Evolutionary conservation across 768 basidiomycete species (phyloP), one percentile per base, ranked within the genome.

Genomic region (Boletus edulis): DNA sequence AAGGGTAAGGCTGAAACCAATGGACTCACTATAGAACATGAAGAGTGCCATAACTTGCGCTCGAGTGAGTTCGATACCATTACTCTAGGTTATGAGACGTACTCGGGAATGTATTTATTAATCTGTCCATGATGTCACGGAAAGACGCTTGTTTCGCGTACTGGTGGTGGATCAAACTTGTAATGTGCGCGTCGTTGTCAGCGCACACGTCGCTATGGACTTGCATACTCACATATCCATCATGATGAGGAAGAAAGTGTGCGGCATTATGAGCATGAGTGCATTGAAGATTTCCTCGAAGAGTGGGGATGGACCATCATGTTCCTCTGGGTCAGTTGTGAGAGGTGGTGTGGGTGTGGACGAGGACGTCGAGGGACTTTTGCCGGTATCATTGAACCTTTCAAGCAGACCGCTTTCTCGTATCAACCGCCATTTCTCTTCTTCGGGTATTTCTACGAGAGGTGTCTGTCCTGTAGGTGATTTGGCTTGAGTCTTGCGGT

Each of bases 381-480:
- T 46, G 52, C 54, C 54, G 6, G 64, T 39, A 51, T 60, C 57
- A 3, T 57, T 46, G 58, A 73, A 54, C 54, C 74, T 72, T 49
- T 78, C 72, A 14, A 87, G 73, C 47, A 86, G 69, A 17, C 87
- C 87, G 14, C 83, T 79, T 57, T 89, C 76, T 11, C 82, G 80
- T 60, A 91, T 80, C 37, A 92, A 69, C 13, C 89, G 81, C 87
- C 85, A 86, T 76, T 91, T 82, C 67, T 92, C 90, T 2, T 86
- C 83, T 64, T 89, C 83, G 4, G 87, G 66, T 37, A 92, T 83
- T 37, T 85, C 78, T 42, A 80, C 55, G n/a, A 62, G 48, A 51
- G 62, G 62, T 52, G 55, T 60, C 31, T 60, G 55, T 31, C 27
- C 54, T 27, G 58, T 35, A 34, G 54, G 44, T 49, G 49, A 34